Evolutionary conservation across 1,284 basidiomycete genomes (phyloP), one percentile per base, ranked within the genome.

Genomic region (Tausonia pullulans): DNA sequence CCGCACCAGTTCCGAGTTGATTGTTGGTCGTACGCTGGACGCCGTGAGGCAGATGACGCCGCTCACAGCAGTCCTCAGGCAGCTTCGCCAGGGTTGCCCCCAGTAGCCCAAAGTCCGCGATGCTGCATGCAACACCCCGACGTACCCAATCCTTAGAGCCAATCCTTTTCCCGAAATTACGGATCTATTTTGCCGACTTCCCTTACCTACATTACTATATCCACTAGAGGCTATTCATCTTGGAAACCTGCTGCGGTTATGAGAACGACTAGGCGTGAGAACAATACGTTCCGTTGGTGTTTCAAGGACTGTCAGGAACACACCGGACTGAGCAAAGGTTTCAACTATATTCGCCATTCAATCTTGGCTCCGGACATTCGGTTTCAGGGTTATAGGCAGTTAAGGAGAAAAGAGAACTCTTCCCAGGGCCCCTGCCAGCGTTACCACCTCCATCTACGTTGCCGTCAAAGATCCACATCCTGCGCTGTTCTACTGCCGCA

Each of bases 381-480:
- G 80, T 82, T 82, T 79, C 81, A 81, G 77, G 77, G 80, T 81
- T 74, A 70, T 78, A 81, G 76, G 73, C 78, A 77, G 79, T 82
- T 79, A 80, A 82, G 78, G 78, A 81, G 79, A 82, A 82, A 81
- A 81, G 80, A 81, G 72, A 81, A 81, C 80, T 81, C 80, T 81
- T 81, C 79, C 80, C 77, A 75, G 79, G 79, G 79, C 78, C 75
- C 80, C 72, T 72, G 77, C 79, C 79, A 78, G 75, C 73, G 77
- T 82, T 80, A 81, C 79, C 79, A 80, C 79, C 78, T 78, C 81
- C 78, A 78, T 76, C 81, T 81, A 78, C 78, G 78, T 82, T 80
- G 77, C 80, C 79, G 77, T 77, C 78, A 78, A 79, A 78, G 76
- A 79, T 80, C 79, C 78, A 80, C 78, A 80, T 81, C 76, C 79